phyloP scores from a whole-genome alignment of 2,329 filamentous ascomycete genomes.

The Microcyclospora pomicola region DNA sequence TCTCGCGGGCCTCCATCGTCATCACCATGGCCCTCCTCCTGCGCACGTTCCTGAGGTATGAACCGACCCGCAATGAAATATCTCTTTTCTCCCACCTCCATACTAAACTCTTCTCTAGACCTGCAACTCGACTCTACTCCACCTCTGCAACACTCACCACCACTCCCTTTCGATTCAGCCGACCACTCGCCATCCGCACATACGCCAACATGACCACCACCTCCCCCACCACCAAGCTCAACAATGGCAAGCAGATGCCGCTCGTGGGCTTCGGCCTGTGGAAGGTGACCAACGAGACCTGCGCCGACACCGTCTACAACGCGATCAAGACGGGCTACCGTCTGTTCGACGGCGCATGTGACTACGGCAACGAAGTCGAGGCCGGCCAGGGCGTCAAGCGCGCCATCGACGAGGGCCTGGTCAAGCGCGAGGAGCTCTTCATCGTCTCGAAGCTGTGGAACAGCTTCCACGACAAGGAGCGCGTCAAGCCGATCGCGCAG shows the following conservation, averaged over 20 bases:
- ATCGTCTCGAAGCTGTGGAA: conserved; percentile 90
- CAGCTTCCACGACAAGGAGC: conserved; percentile 70
- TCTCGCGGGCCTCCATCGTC: too few relatives aligned
- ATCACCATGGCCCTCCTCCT: too few relatives aligned
- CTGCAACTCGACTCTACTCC: too few relatives aligned
- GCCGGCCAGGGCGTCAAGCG: conserved; percentile 62
- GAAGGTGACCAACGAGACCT: conserved; percentile 65
- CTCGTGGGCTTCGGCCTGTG: conserved; percentile 67
- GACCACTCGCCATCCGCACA: conserved; percentile 1
- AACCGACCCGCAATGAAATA: too few relatives aligned
- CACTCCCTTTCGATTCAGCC: background rate
- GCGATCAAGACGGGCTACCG: conserved; percentile 48
- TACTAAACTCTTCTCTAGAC: too few relatives aligned
- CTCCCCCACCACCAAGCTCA: conserved; percentile 22
- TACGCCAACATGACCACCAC: conserved; percentile 18
- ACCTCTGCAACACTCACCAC: too few relatives aligned
- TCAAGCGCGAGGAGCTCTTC: conserved; percentile 79
- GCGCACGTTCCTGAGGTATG: too few relatives aligned
- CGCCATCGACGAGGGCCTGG: conserved; percentile 67
- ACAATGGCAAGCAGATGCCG: conserved; percentile 46
- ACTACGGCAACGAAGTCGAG: conserved; percentile 74
- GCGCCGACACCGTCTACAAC: conserved; percentile 66
- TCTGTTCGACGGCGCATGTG: conserved; percentile 49
- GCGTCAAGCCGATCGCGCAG: conserved; percentile 60
- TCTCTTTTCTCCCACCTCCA: too few relatives aligned